Base-by-base conservation (phyloP, 345 rosid genomes). In the Draba incana region DNA sequence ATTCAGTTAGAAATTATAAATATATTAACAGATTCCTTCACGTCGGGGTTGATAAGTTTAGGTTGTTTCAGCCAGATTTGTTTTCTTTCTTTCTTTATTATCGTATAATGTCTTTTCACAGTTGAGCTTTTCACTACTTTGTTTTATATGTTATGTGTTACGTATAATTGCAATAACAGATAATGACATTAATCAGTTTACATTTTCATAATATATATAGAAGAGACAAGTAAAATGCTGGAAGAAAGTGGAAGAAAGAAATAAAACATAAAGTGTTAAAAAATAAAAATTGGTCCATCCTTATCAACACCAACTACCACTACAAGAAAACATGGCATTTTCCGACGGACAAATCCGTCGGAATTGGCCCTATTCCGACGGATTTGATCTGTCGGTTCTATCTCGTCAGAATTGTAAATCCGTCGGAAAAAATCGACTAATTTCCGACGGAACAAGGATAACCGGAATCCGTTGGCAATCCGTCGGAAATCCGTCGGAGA, bases 261-360 rank as follows among this genome's bases (percentile, higher is more conserved):
- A 52, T 3, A 49, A 11, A 8, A 43, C 15, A 49, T 13, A 42
- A 57, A 51, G 24, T 49, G 45, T 14, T 25, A 16, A 44, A 66
- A 66, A 66, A 13, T 8, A 14, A 63, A 28, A 66, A 59, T 52
- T 59, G 68, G 77, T 66, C 68, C 77, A 66, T 74, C 54, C 62
- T 60, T 66, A 73, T 74, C 77, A 25, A 62, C 67, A 74, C 35
- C 72, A 74, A 74, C 77, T 51, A 66, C 62, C 52, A 59, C 55
- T 73, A 65, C n/a, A n/a, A n/a, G n/a, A n/a, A n/a, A n/a, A n/a
- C n/a, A n/a, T n/a, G n/a, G n/a, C n/a, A n/a, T n/a, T n/a, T n/a
- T n/a, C n/a, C n/a, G n/a, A n/a, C n/a, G n/a, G n/a, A n/a, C n/a
- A n/a, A n/a, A n/a, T n/a, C n/a, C n/a, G n/a, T n/a, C n/a, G n/a